phyloP scores from a whole-genome alignment of 495 filamentous ascomycete genomes.

The Hypoxylon intermedium region DNA sequence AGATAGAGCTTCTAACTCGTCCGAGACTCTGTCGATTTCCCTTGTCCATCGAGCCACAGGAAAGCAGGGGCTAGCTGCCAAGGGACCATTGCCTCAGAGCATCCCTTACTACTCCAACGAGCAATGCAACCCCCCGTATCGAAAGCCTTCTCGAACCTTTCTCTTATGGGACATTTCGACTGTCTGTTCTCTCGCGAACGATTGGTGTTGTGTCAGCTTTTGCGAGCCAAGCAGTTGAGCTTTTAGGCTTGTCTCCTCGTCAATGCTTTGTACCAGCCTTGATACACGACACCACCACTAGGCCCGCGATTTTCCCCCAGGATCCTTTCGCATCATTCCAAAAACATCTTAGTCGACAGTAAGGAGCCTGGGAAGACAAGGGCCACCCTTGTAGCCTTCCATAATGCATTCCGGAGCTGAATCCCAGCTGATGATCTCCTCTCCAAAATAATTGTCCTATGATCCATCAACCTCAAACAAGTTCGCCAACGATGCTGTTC shows the following conservation, averaged over 20 bases:
- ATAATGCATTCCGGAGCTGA: constrained; percentile 30
- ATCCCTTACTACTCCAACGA: constrained; percentile 16
- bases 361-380: constrained; percentile 27
- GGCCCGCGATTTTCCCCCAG: constrained; percentile 23
- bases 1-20: constrained; percentile 22
- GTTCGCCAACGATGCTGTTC: constrained; percentile 13
- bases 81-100: constrained; percentile 26
- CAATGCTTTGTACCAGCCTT: constrained; percentile 19
- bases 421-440: constrained; percentile 59
- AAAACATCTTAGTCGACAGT: constrained; percentile 21
- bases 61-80: constrained; percentile 24
- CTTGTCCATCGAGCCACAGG: constrained; percentile 28
- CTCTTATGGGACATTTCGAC: constrained; percentile 15
- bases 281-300: constrained; percentile 24
- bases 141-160: constrained; percentile 36
- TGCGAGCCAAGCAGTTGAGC: constrained; percentile 17
- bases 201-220: constrained; percentile 22
- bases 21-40: constrained; percentile 36
- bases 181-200: constrained; percentile 8
- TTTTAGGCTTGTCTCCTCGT: constrained; percentile 15
- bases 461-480: constrained; percentile 51
- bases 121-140: constrained; percentile 35
- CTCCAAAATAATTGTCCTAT: constrained; percentile 52
- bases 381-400: constrained; percentile 33
- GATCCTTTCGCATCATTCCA: constrained; percentile 31